Evolutionary conservation across 164 flowering plant species (phyloP), one percentile per base, ranked within the genome.

Genomic region (Platanus orientalis): DNA sequence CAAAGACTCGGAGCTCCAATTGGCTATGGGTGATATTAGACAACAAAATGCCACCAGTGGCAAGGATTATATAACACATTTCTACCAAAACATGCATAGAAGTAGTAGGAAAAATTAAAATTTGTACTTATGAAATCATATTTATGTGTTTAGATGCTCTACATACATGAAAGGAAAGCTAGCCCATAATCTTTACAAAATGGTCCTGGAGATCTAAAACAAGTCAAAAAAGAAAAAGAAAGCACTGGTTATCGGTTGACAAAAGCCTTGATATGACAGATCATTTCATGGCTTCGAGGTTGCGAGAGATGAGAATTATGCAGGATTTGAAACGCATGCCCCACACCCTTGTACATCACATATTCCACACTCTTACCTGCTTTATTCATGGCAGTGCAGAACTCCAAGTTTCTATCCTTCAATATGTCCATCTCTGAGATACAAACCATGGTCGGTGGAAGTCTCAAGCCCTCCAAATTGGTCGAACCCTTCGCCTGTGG

Each of bases 241-340:
- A n/a, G n/a, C n/a, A 7, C 4, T 25, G 14, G 19, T 48, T 44
- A 70, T 21, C 30, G 40, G 55, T 54, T 71, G 30, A 83, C 69
- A 72, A 80, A 81, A 51, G 57, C 60, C 42, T 65, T 71, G 50
- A 83, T 39, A 71, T 71, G 80, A 42, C 72, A 66, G n/a, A 79
- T 69, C 76, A 83, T 61, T 52, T 83, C 84, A 14, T 48, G 61
- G 28, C 76, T 67, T 36, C 78, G 73, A 47, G 67, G 11, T 44
- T 76, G 69, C 0, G 83, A 71, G 57, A 68, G 17, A n/a, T 65
- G 75, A 61, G 77, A 79, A 57, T 70, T 75, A 29, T 74, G 54
- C 11, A 83, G 79, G 57, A 83, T 60, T 56, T 83, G 87, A 67
- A 83, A 83, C 3, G 84, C 83, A 73, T 83, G 87, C 11, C 87